Evolutionary conservation across 192 early-diverging fungal species (phyloP), one percentile per base, ranked within the genome.

Genomic region (Podila epicladia): DNA sequence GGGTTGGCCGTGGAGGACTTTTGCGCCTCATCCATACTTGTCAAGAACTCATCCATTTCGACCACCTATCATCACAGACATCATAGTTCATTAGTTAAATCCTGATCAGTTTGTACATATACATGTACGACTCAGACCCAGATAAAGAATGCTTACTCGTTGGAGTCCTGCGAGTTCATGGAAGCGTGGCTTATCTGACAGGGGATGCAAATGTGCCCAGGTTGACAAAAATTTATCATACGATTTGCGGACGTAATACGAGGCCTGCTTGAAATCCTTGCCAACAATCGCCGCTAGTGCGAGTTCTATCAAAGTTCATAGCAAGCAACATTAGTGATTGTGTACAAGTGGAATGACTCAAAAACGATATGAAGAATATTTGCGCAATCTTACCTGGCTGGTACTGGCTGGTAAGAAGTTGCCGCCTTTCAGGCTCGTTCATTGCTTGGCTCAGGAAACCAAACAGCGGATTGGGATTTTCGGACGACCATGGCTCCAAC

Each of bases 11-110:
- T 32, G 9, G 67, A n/a, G 0, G 50, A 35, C 37, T 60, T 68
- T 24, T 70, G 61, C 24, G 72, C 82, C 31, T 55, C 35, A 33
- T 82, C 71, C 2, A 73, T 41, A 5, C 79, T 37, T 22, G 58
- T 61, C n/a, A 88, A 58, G 50, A 84, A 90, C 33, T 90, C 89
- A 32, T 90, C 89, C 69, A 90, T 62, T 67, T 90, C 89, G 0
- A 88, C 86, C 20, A 82, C 80, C 88, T 89, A 32, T 19, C 8
- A 15, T 45, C 41, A 3, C 41, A 45, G 41, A 31, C 17, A 28
- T 11, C 20, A 28, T 50, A 49, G 20, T 32, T 35, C 3, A 3
- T 29, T 17, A 35, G 11, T 32, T 9, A 29, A 15, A 20, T 26
- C 12, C 26, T 9, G 9, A 28, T 22, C 62, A 33, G 22, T 24